phyloP scores from a whole-genome alignment of 2,329 filamentous ascomycete genomes.

The Curvularia lunata region DNA sequence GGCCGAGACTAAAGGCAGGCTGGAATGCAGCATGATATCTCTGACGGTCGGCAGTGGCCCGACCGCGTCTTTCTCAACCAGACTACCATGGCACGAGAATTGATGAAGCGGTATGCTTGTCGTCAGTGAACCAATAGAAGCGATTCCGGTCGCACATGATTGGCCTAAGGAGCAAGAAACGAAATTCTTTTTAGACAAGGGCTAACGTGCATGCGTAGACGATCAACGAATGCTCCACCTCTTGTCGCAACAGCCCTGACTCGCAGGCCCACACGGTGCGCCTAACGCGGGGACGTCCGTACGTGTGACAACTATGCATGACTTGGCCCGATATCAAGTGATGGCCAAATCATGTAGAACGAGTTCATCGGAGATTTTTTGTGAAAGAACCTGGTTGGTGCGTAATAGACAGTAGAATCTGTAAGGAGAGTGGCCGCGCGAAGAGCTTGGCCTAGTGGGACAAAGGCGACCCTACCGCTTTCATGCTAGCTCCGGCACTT shows the following conservation, averaged over 20 bases:
- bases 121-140: conserved; percentile 12
- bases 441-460: neutral
- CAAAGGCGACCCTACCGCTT: neutral
- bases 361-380: neutral
- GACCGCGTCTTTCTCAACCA: conserved; percentile 11
- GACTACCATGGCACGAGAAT: conserved; percentile 8
- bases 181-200: conserved; percentile 9
- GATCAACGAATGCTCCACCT: conserved; percentile 12
- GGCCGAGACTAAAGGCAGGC: conserved; percentile 8
- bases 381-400: neutral
- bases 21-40: conserved; percentile 8
- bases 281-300: conserved; percentile 1
- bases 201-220: conserved; percentile 12
- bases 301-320: conserved; percentile 1
- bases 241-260: conserved; percentile 2
- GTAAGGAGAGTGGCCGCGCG: neutral
- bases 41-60: conserved; percentile 11
- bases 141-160: neutral
- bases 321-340: neutral
- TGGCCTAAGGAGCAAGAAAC: conserved; percentile 6
- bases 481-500: conserved; percentile 1
- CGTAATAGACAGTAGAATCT: neutral
- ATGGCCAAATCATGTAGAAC: neutral
- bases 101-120: conserved; percentile 15
- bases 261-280: conserved; percentile 5